Percentiles rank a stretch among this genome's conserved stretches.
phyloP scores from a whole-genome alignment of 495 filamentous ascomycete genomes.

The Antarctomyces pellizariae region DNA sequence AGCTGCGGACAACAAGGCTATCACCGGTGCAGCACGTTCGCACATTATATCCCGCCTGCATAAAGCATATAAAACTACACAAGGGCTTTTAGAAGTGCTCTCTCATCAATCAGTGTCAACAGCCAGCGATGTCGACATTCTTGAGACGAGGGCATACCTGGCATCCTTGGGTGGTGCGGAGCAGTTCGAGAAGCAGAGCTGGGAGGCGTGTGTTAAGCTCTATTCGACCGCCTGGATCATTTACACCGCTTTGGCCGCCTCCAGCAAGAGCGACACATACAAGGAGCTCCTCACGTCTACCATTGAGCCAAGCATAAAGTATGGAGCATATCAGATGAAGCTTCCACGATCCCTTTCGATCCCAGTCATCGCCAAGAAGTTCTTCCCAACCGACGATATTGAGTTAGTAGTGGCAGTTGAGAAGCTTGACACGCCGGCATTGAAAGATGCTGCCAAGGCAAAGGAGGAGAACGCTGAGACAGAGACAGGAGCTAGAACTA shows the following conservation, averaged over 20 bases:
- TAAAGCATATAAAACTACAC: slow-evolving; percentile 51
- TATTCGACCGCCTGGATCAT: slow-evolving; percentile 62
- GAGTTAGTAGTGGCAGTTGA: slow-evolving; percentile 41
- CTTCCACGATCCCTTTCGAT: slow-evolving; percentile 64
- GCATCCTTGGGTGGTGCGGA: slow-evolving; percentile 49
- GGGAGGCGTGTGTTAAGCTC: slow-evolving; percentile 51
- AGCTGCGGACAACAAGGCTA: slow-evolving; percentile 51
- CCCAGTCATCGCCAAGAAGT: slow-evolving; percentile 47
- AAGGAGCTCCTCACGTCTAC: slow-evolving; percentile 65
- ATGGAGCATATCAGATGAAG: slow-evolving; percentile 77
- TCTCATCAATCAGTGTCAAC: slow-evolving; percentile 30
- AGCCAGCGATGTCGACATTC: slow-evolving; percentile 43
- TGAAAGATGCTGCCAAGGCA: slow-evolving; percentile 38
- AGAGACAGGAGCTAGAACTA: slow-evolving; percentile 43
- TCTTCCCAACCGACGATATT: slow-evolving; percentile 39
- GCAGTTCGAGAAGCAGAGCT: slow-evolving; percentile 66
- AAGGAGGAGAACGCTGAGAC: slow-evolving; percentile 26
- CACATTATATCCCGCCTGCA: slow-evolving; percentile 73
- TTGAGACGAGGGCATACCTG: slow-evolving; percentile 75
- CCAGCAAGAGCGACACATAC: slow-evolving; percentile 47
- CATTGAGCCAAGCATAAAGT: slow-evolving; percentile 82
- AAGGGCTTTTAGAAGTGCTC: slow-evolving; percentile 41
- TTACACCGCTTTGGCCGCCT: slow-evolving; percentile 41
- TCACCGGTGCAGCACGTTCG: slow-evolving; percentile 53
- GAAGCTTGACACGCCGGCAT: slow-evolving; percentile 42